Evolutionary conservation across 2,329 filamentous ascomycete species (phyloP).

Genomic region (Dendrostoma leiphaemia): DNA sequence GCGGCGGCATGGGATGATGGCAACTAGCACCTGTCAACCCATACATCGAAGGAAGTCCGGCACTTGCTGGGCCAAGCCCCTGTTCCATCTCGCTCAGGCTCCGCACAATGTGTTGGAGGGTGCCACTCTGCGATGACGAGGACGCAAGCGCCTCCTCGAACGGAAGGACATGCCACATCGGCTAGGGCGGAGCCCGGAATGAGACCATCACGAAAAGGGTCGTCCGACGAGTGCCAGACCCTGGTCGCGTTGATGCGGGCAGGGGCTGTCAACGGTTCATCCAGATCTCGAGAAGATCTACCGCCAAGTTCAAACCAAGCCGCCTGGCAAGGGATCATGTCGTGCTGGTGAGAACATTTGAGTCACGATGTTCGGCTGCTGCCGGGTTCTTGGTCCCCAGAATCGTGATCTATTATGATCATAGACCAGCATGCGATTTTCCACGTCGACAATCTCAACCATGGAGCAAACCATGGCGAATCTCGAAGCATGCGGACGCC

Average conservation of each 20-base stretch:
- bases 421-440: too few species aligned
- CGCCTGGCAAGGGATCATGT: not conserved
- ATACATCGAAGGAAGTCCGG: not conserved
- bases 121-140: constrained; percentile 6
- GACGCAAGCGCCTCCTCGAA: constrained; percentile 12
- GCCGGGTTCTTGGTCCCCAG: too few species aligned
- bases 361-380: too few species aligned
- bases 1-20: not conserved
- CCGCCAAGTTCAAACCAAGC: constrained; percentile 3
- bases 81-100: constrained; percentile 6
- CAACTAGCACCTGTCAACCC: not conserved
- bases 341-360: not conserved
- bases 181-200: constrained; percentile 19
- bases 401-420: too few species aligned
- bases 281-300: constrained; percentile 3
- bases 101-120: not conserved
- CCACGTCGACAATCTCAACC: too few species aligned
- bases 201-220: constrained; percentile 19
- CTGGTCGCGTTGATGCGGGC: not conserved
- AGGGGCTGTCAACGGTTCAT: constrained; percentile 6
- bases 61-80: not conserved
- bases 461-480: too few species aligned
- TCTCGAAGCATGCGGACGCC: too few species aligned
- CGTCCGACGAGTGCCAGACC: constrained; percentile 1
- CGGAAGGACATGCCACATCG: constrained; percentile 20